These are phyloP conservation scores for Tremella yokohamensis DNA, from an alignment of 768 basidiomycete species.

Conservation along the genomic window DNA sequence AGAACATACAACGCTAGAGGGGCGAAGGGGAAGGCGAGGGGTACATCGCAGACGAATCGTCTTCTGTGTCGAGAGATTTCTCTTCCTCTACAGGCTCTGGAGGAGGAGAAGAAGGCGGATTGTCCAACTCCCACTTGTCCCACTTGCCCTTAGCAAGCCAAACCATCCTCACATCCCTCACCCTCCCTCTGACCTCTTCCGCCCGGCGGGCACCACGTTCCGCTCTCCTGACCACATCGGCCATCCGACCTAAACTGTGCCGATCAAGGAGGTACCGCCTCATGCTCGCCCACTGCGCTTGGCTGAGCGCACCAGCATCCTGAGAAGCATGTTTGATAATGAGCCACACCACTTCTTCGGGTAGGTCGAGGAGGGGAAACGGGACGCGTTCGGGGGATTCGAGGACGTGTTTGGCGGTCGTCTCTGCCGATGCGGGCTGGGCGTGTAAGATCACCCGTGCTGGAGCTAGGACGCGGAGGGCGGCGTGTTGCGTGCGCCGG, in stretches of 20 bases:
- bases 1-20: no score
- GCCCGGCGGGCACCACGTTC: constrained; percentile 6
- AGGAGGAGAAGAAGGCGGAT: no score
- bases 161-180: constrained; percentile 15
- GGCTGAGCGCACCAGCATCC: constrained; percentile 32
- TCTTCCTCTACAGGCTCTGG: no score
- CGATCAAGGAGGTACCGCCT: constrained; percentile 21
- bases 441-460: constrained; percentile 36
- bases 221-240: constrained; percentile 9
- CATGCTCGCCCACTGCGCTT: constrained; percentile 27
- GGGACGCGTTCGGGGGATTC: not conserved
- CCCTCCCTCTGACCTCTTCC: constrained; percentile 13
- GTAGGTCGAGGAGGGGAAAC: constrained; percentile 35
- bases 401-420: constrained; percentile 26
- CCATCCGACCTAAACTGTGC: constrained; percentile 13
- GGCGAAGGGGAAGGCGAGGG: no score
- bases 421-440: not conserved
- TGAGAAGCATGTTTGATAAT: constrained; percentile 27
- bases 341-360: constrained; percentile 33
- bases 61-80: no score
- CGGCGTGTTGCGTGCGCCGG: constrained; percentile 21
- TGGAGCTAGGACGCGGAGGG: constrained; percentile 16
- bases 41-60: no score
- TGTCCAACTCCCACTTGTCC: constrained; percentile 36
- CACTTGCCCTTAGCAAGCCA: constrained; percentile 31